These are phyloP conservation scores for Neostapfia colusana DNA, from an alignment of 176 grass and related monocot genomes.

Conservation along the genomic window DNA sequence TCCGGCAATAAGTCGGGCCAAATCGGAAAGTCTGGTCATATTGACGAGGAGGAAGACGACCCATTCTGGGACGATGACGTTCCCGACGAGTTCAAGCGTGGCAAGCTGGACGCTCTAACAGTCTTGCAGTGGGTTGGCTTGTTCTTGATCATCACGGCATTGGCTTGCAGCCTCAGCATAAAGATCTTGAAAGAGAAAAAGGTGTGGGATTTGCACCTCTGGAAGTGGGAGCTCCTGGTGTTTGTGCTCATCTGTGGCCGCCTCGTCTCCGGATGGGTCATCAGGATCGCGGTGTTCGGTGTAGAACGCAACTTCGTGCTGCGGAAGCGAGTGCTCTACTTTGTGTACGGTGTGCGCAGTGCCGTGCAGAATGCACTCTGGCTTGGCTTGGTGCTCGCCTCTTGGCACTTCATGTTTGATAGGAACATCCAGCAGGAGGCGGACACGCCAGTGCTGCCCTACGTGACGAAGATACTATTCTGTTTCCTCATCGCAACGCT, in stretches of 20 bases:
- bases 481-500: conserved; percentile 71
- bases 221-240: conserved; percentile 74
- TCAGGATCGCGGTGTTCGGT: conserved; percentile 60
- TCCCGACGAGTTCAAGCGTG: conserved; percentile 75
- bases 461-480: conserved; percentile 73
- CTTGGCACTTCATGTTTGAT: conserved; percentile 77
- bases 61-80: conserved; percentile 81
- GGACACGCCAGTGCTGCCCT: conserved; percentile 41
- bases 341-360: conserved; percentile 71
- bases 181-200: conserved; percentile 27
- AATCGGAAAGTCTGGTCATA: conserved; percentile 54
- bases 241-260: conserved; percentile 81
- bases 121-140: conserved; percentile 72
- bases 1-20: conserved; percentile 46
- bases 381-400: conserved; percentile 68
- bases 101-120: conserved; percentile 55
- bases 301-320: conserved; percentile 78
- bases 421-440: conserved; percentile 46
- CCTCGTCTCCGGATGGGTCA: conserved; percentile 71
- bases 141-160: conserved; percentile 57
- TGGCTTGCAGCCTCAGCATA: conserved; percentile 53
- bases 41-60: conserved; percentile 83
- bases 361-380: conserved; percentile 71
- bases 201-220: conserved; percentile 56
- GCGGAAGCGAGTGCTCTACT: conserved; percentile 80